A percentile compares a stretch with the other conserved stretches of the same genome.
Evolutionary conservation across 768 basidiomycete species (phyloP).

Genomic region (Boletus reticuloceps): DNA sequence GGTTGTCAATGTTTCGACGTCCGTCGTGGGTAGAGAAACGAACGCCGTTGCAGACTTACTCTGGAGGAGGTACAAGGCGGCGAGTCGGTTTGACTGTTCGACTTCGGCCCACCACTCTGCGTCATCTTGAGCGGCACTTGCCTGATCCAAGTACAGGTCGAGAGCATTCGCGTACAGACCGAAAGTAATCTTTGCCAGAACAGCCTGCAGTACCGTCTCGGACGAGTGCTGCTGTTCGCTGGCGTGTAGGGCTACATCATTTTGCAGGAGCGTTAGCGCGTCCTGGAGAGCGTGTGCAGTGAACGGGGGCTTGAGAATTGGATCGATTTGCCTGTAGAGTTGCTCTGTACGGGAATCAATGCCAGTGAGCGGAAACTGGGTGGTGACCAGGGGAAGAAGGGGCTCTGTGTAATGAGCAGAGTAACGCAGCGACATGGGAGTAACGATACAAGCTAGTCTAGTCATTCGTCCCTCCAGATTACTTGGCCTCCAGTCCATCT

Average conservation of each 20-base stretch:
- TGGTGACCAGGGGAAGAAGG: slow-evolving; percentile 18
- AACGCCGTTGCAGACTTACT: slow-evolving; percentile 46
- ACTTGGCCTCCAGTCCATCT: slow-evolving; percentile 86
- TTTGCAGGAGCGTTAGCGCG: slow-evolving; percentile 16
- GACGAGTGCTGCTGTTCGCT: slow-evolving; percentile 1
- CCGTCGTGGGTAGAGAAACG: neutral
- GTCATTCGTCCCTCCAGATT: slow-evolving; percentile 68
- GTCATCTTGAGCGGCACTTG: slow-evolving; percentile 68
- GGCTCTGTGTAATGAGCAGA: slow-evolving; percentile 28
- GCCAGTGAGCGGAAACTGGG: slow-evolving; percentile 4
- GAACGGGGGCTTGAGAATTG: slow-evolving; percentile 22
- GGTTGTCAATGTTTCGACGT: neutral
- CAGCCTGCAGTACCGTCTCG: slow-evolving; percentile 28
- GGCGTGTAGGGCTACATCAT: neutral
- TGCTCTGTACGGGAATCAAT: slow-evolving; percentile 9
- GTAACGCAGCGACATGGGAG: slow-evolving; percentile 19
- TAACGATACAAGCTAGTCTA: slow-evolving; percentile 2
- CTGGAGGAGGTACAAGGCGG: slow-evolving; percentile 71
- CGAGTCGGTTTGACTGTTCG: slow-evolving; percentile 54
- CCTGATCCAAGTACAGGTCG: slow-evolving; percentile 62
- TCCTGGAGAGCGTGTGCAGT: slow-evolving; percentile 13
- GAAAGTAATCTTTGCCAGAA: slow-evolving; percentile 49
- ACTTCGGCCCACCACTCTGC: slow-evolving; percentile 84
- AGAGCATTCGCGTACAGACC: slow-evolving; percentile 65
- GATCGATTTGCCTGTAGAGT: slow-evolving; percentile 14